Percentiles rank a stretch among this genome's conserved stretches.
Evolutionary conservation across 768 basidiomycete genomes (phyloP).

Genomic region (Mycena galericulata): DNA sequence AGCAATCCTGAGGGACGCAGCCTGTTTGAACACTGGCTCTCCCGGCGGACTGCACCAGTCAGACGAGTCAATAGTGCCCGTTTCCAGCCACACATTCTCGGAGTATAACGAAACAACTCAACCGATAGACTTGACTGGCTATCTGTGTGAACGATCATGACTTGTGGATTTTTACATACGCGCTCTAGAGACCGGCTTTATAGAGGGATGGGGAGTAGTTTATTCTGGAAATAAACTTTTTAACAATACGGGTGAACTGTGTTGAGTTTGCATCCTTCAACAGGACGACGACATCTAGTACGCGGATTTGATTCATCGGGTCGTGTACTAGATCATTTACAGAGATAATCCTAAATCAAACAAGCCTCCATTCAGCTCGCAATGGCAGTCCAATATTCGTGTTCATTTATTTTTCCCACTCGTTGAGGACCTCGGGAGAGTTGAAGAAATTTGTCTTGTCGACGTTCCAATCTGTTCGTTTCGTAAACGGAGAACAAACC

Average conservation of each 20-base stretch:
- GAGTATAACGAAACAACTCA: neutral
- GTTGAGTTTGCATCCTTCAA: no score
- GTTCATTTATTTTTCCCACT: constrained; percentile 57
- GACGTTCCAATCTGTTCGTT: constrained; percentile 52
- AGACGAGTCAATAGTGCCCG: constrained; percentile 13
- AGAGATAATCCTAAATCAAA: no score
- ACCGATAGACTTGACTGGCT: neutral
- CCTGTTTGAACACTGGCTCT: constrained; percentile 9
- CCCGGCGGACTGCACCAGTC: neutral
- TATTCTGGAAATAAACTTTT: constrained; percentile 24
- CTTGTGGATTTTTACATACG: constrained; percentile 11
- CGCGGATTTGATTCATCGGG: no score
- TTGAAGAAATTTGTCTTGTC: constrained; percentile 59
- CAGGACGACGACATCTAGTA: no score
- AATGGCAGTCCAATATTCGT: no score
- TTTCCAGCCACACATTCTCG: neutral
- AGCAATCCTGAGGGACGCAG: neutral
- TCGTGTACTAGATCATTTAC: no score
- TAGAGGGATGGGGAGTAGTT: constrained; percentile 24
- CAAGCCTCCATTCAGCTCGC: no score
- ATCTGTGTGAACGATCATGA: constrained; percentile 1
- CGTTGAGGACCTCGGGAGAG: constrained; percentile 51
- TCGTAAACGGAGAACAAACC: neutral
- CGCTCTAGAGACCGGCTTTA: constrained; percentile 18
- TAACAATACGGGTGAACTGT: no score